Conservation (phyloP, 1,284 basidiomycete species). For the Ganoderma lingzhi region DNA sequence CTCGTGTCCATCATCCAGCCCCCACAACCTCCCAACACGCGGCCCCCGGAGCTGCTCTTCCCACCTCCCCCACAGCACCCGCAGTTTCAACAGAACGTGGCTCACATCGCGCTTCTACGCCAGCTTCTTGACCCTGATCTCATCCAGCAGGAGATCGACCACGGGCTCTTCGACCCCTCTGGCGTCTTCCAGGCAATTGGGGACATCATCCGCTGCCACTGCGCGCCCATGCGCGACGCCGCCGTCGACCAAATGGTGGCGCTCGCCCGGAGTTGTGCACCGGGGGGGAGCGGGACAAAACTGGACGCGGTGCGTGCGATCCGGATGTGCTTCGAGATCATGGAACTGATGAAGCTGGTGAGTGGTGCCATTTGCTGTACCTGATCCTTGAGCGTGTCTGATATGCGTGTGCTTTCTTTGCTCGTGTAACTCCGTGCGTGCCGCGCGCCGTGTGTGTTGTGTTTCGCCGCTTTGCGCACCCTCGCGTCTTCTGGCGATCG, state of each 20-base stretch:
- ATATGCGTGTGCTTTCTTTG: constrained; percentile 8
- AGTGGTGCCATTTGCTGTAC: constrained; percentile 43
- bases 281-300: constrained; percentile 58
- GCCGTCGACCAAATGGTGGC: constrained; percentile 87
- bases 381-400: constrained; percentile 19
- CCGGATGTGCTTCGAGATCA: constrained; percentile 88
- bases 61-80: constrained; percentile 33
- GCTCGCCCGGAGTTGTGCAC: constrained; percentile 65
- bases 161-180: constrained; percentile 82
- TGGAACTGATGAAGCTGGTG: constrained; percentile 95
- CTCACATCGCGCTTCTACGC: constrained; percentile 64
- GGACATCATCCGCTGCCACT: constrained; percentile 87
- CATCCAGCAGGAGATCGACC: constrained; percentile 83
- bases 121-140: constrained; percentile 74
- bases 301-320: constrained; percentile 79
- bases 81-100: constrained; percentile 46
- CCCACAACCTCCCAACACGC: constrained; percentile 41
- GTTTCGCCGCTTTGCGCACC: background rate
- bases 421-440: constrained; percentile 15
- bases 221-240: constrained; percentile 91
- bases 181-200: constrained; percentile 86
- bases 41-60: constrained; percentile 26
- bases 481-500: background rate
- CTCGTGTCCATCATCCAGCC: constrained; percentile 86
- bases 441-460: too few relatives aligned